A percentile compares a stretch with the other conserved stretches of the same genome.
phyloP scores from a whole-genome alignment of 2,329 filamentous ascomycete genomes.

The Xylariaceae sp. region DNA sequence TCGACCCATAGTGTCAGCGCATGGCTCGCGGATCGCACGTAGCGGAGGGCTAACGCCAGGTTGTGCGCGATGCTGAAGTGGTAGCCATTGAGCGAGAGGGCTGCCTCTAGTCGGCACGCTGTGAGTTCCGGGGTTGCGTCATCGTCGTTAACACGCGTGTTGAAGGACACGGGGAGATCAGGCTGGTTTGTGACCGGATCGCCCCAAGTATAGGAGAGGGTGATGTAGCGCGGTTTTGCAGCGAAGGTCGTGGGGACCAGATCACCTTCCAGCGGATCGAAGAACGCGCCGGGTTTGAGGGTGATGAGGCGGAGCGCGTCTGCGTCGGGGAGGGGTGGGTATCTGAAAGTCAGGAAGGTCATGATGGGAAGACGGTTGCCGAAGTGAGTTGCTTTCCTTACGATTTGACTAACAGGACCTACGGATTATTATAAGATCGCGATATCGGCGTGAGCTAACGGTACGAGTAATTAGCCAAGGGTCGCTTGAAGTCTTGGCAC shows the following conservation, averaged over 20 bases:
- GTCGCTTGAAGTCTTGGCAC: too few relatives aligned
- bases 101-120: background rate
- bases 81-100: background rate
- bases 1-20: constrained; percentile 6
- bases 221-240: constrained; percentile 1
- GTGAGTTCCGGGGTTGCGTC: background rate
- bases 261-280: constrained; percentile 4
- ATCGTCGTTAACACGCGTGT: background rate
- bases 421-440: too few relatives aligned
- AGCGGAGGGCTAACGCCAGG: constrained; percentile 7
- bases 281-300: constrained; percentile 4
- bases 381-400: background rate
- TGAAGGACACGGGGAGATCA: background rate
- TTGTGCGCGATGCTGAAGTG: background rate
- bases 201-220: constrained; percentile 7
- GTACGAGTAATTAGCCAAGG: too few relatives aligned
- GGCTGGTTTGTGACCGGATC: background rate
- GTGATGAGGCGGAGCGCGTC: constrained; percentile 4
- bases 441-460: too few relatives aligned
- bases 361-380: background rate
- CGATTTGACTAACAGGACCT: too few relatives aligned
- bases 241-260: constrained; percentile 1
- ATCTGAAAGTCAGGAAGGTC: background rate
- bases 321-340: background rate
- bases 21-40: constrained; percentile 1